Percentiles rank a stretch among this genome's conserved stretches.
Conservation (phyloP, 2,329 filamentous ascomycete species). For the Trichoderma hamatum region DNA sequence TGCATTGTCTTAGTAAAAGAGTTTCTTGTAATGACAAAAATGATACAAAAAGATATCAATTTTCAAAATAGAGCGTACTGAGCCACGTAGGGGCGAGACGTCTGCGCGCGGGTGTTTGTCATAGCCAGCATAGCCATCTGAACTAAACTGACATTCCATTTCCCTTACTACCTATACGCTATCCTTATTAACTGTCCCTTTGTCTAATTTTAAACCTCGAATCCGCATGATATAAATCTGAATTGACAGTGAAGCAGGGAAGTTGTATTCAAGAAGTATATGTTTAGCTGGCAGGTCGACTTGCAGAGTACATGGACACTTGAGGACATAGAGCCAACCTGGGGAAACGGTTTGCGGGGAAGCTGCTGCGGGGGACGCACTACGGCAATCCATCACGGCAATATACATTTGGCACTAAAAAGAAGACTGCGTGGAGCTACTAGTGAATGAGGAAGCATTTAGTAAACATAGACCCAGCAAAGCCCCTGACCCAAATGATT, state of each 20-base stretch:
- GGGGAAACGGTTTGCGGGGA: not conserved
- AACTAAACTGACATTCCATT: not conserved
- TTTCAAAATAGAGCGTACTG: no score
- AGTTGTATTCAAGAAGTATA: not conserved
- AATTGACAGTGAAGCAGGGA: not conserved
- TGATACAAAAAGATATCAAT: no score
- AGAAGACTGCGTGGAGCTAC: not conserved
- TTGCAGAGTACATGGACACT: not conserved
- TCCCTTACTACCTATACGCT: not conserved
- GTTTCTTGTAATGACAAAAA: no score
- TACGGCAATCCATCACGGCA: constrained; percentile 7
- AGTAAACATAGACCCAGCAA: not conserved
- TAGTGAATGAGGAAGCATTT: not conserved
- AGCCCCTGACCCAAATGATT: not conserved
- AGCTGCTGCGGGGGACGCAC: not conserved
- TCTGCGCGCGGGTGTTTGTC: no score
- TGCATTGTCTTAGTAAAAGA: no score
- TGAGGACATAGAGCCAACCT: no score
- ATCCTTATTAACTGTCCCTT: not conserved
- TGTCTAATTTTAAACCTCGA: not conserved
- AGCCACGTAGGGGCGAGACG: no score
- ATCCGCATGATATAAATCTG: not conserved
- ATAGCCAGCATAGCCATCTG: no score
- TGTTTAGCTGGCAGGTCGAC: not conserved
- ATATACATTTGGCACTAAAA: not conserved